Evolutionary conservation across 1,284 basidiomycete species (phyloP).

Genomic region (Hemileia vastatrix): DNA sequence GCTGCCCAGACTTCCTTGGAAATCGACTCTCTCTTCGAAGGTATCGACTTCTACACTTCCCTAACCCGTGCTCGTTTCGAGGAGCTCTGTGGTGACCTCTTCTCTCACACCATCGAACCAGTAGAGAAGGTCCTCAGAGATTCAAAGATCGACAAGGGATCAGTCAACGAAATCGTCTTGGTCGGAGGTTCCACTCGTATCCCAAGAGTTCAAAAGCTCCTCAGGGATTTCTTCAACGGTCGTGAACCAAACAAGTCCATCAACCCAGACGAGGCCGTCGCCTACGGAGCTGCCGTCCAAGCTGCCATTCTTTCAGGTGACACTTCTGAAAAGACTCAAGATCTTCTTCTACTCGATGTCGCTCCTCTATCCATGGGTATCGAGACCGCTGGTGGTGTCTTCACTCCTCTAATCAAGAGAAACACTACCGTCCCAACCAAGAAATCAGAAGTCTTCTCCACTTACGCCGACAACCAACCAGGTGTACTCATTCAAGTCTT

Average conservation of each 20-base stretch:
- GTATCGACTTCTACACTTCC: slow-evolving; percentile 95
- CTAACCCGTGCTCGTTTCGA: slow-evolving; percentile 98
- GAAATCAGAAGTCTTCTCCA: slow-evolving; percentile 98
- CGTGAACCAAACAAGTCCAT: slow-evolving; percentile 54
- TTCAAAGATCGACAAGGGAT: slow-evolving; percentile 91
- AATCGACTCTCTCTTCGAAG: slow-evolving; percentile 95
- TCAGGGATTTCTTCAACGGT: slow-evolving; percentile 97
- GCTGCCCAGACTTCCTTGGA: slow-evolving; percentile 93
- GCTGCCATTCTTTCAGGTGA: slow-evolving; percentile 95
- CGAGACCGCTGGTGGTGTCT: slow-evolving; percentile 97
- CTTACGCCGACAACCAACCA: slow-evolving; percentile 97
- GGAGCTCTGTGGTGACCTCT: slow-evolving; percentile 92
- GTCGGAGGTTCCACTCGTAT: slow-evolving; percentile 99
- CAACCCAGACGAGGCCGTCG: slow-evolving; percentile 99
- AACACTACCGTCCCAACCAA: slow-evolving; percentile 99
- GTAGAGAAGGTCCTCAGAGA: slow-evolving; percentile 97
- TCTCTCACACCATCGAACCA: slow-evolving; percentile 91
- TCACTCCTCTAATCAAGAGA: slow-evolving; percentile 92
- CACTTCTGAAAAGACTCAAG: slow-evolving; percentile 94
- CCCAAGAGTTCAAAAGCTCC: slow-evolving; percentile 92
- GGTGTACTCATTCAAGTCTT: slow-evolving; percentile 97
- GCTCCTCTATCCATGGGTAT: slow-evolving; percentile 76
- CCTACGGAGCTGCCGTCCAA: slow-evolving; percentile 98
- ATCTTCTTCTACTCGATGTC: slow-evolving; percentile 92
- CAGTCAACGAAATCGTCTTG: slow-evolving; percentile 91